These are phyloP conservation scores for Hirsutella minnesotensis DNA, from an alignment of 2,329 filamentous ascomycete species.

Conservation along the genomic window DNA sequence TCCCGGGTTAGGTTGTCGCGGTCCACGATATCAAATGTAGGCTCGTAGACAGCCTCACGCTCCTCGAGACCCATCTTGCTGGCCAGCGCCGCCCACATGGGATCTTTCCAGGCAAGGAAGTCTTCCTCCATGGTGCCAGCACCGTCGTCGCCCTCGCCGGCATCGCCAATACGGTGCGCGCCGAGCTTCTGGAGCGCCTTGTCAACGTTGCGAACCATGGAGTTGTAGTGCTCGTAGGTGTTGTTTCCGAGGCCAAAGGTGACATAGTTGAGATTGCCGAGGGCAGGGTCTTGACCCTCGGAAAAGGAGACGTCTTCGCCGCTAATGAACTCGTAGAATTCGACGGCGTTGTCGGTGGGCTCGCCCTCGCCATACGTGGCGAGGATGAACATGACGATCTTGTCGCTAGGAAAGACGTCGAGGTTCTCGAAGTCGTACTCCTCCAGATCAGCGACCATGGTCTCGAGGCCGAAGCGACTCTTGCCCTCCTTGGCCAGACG, in stretches of 20 bases:
- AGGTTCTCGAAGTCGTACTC: constrained; percentile 96
- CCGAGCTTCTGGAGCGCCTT: constrained; percentile 71
- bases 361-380: constrained; percentile 98
- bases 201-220: constrained; percentile 89
- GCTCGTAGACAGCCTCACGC: constrained; percentile 91
- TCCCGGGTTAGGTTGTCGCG: constrained; percentile 62
- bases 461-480: constrained; percentile 89
- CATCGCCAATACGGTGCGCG: constrained; percentile 70
- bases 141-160: constrained; percentile 93
- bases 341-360: constrained; percentile 95
- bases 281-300: constrained; percentile 58
- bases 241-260: constrained; percentile 97
- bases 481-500: constrained; percentile 94
- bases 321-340: constrained; percentile 94
- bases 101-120: constrained; percentile 97
- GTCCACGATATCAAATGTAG: constrained; percentile 74
- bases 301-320: constrained; percentile 74
- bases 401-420: constrained; percentile 78
- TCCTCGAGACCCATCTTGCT: constrained; percentile 83
- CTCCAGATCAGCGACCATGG: constrained; percentile 95
- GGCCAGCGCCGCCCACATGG: constrained; percentile 85
- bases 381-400: constrained; percentile 87
- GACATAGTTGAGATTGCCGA: constrained; percentile 82
- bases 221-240: constrained; percentile 99
- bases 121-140: constrained; percentile 99